Evolutionary conservation across 768 basidiomycete genomes (phyloP), one percentile per base, ranked within the genome.

Genomic region (Collybia sordida): DNA sequence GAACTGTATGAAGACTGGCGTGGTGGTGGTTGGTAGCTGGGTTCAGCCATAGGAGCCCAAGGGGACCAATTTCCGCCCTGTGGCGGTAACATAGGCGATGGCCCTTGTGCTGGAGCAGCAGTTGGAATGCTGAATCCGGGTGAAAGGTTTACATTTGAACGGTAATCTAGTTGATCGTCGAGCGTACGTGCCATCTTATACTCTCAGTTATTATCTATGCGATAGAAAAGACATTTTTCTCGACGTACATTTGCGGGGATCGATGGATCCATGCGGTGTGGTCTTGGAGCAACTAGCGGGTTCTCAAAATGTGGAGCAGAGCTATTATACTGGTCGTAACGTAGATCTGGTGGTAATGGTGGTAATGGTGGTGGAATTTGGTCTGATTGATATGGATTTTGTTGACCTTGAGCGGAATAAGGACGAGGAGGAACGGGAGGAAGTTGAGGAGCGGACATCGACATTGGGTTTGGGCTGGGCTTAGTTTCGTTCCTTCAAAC

Each of bases 251-350:
- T 84, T 25, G 78, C 74, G 17, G 85, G 82, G 0, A 88, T 62
- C 53, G 72, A 73, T 8, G 82, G 82, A 56, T 85, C 80, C 11
- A 85, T 49, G 34, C 80, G 77, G 56, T 85, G 82, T 0, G 88
- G 85, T 9, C 82, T 73, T 4, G 88, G 88, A 0, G 88, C 88
- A 2, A 77, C 77, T 17, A 88, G 65, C 3, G 85, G 74, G 52
- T 80, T 59, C 55, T 75, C 75, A 51, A 74, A 80, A 54, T 83
- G 81, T 14, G 75, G 82, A 0, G 65, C 68, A 2, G 79, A 75
- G 17, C 69, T 69, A 44, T 68, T 69, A 17, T 24, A 24, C n/a
- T 24, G 37, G 11, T 22, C 18, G 54, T n/a, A 47, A 25, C 28
- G 50, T 22, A 31, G 63, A 63, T 47, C 54, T 57, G 12, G 64